phyloP scores from a whole-genome alignment of 345 rosid species.

The Syzygium grande region DNA sequence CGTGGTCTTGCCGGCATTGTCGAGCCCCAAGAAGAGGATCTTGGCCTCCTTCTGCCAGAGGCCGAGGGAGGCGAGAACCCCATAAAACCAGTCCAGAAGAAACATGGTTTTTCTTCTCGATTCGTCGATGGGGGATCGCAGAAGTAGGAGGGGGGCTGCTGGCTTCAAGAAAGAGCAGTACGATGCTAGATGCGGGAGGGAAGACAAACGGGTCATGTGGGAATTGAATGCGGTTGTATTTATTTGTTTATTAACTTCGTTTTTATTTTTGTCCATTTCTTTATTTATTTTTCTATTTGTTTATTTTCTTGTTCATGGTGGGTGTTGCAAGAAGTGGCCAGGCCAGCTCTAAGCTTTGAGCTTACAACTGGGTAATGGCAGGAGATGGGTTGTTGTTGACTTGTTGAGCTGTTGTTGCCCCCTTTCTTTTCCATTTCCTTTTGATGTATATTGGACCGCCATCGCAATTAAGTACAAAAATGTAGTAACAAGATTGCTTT shows the following conservation, averaged over 20 bases:
- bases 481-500: background rate
- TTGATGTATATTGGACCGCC: too few species aligned
- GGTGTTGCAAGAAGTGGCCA: background rate
- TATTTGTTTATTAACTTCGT: background rate
- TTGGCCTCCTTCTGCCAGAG: constrained; percentile 91
- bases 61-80: constrained; percentile 71
- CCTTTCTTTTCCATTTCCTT: background rate
- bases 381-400: background rate
- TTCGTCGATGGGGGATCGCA: background rate
- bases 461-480: background rate
- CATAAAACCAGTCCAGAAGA: constrained; percentile 85
- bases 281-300: background rate
- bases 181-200: background rate
- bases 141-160: background rate
- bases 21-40: constrained; percentile 88
- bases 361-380: background rate
- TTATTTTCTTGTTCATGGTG: background rate
- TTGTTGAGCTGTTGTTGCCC: background rate
- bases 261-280: background rate
- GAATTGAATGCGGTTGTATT: background rate
- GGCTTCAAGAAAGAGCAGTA: background rate
- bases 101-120: constrained; percentile 32
- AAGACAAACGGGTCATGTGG: background rate
- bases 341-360: background rate
- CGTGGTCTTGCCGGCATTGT: constrained; percentile 95